phyloP scores from a whole-genome alignment of 2,329 filamentous ascomycete species.

The Zarea fungicola region DNA sequence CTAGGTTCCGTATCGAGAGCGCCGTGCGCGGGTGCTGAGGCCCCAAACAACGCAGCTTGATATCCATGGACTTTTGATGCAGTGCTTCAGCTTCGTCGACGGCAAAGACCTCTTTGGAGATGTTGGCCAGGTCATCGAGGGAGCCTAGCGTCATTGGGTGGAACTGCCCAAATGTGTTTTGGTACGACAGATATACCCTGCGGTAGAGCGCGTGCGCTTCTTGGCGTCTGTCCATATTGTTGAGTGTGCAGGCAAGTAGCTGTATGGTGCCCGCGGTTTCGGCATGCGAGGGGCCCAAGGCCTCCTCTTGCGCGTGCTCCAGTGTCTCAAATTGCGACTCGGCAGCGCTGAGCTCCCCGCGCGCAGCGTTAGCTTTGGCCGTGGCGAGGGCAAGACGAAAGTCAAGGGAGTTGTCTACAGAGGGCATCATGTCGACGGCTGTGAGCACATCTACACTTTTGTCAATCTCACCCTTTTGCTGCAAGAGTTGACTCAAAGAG shows the following conservation, averaged over 20 bases:
- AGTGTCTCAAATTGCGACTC: slow-evolving; percentile 19
- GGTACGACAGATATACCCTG: slow-evolving; percentile 22
- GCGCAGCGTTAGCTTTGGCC: slow-evolving; percentile 19
- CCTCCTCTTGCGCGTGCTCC: slow-evolving; percentile 20
- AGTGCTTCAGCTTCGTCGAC: slow-evolving; percentile 24
- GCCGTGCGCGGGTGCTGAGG: slow-evolving; percentile 21
- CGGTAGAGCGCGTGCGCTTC: slow-evolving; percentile 22
- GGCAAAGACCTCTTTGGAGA: slow-evolving; percentile 20
- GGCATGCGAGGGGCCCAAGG: slow-evolving; percentile 19
- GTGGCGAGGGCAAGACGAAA: slow-evolving; percentile 21
- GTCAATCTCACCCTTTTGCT: slow-evolving; percentile 16
- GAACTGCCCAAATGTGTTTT: slow-evolving; percentile 21
- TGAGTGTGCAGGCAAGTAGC: slow-evolving; percentile 21
- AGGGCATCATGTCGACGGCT: slow-evolving; percentile 18
- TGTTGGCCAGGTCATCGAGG: slow-evolving; percentile 23
- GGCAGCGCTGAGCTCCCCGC: slow-evolving; percentile 18
- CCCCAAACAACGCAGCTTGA: slow-evolving; percentile 20
- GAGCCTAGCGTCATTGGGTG: slow-evolving; percentile 24
- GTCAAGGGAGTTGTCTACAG: slow-evolving; percentile 20
- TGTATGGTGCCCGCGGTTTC: slow-evolving; percentile 22
- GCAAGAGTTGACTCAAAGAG: slow-evolving; percentile 19
- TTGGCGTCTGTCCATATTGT: slow-evolving; percentile 20
- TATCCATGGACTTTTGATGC: slow-evolving; percentile 22
- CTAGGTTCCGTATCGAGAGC: slow-evolving; percentile 21
- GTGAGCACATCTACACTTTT: slow-evolving; percentile 19